Evolutionary conservation across 768 basidiomycete genomes (phyloP).

Genomic region (Cystoderma amianthinum): DNA sequence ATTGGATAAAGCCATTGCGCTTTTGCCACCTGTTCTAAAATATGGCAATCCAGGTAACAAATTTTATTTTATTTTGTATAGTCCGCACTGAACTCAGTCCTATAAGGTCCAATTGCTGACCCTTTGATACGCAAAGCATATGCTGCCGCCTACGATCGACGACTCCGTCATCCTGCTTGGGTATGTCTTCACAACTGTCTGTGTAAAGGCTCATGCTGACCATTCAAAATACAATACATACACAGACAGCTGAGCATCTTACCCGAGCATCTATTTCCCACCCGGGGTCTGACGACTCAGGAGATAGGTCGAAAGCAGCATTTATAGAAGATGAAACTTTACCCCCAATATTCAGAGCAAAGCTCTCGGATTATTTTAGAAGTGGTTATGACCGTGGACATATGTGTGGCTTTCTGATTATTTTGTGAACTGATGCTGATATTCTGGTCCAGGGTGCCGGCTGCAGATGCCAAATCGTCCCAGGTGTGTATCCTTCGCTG

Average conservation of each 20-base stretch:
- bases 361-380: conserved; percentile 81
- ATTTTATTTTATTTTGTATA: background rate
- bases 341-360: conserved; percentile 74
- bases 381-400: conserved; percentile 97
- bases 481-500: conserved; percentile 39
- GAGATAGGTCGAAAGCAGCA: conserved; percentile 64
- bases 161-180: conserved; percentile 90
- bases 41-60: conserved; percentile 76
- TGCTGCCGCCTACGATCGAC: conserved; percentile 84
- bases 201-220: background rate
- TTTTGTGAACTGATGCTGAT: background rate
- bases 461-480: conserved; percentile 89
- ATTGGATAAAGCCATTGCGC: conserved; percentile 22
- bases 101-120: conserved; percentile 77
- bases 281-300: conserved; percentile 29
- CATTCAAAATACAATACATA: background rate
- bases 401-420: conserved; percentile 52
- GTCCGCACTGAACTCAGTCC: conserved; percentile 1
- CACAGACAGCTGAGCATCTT: conserved; percentile 91
- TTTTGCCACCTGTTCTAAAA: conserved; percentile 43
- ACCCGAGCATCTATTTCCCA: conserved; percentile 69
- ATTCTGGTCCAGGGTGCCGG: conserved; percentile 67
- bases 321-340: conserved; percentile 83
- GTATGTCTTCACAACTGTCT: conserved; percentile 33
- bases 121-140: conserved; percentile 76